Evolutionary conservation across 2,329 filamentous ascomycete species (phyloP).

Genomic region (Penicillium concentricum): DNA sequence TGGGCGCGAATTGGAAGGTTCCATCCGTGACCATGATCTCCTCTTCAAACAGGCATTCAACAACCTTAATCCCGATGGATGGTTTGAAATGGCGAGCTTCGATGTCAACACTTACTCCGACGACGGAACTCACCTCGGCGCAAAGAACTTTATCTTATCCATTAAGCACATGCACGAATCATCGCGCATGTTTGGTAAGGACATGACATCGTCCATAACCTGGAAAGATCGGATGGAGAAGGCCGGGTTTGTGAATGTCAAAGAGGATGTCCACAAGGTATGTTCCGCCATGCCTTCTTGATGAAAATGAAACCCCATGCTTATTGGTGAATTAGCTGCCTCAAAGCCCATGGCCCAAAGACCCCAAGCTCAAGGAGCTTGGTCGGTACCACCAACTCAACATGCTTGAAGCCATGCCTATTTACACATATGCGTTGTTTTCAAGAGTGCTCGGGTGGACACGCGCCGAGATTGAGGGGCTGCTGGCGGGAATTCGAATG

Average conservation of each 20-base stretch:
- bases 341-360: constrained; percentile 53
- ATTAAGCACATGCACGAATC: constrained; percentile 31
- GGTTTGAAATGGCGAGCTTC: constrained; percentile 57
- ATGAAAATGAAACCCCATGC: background rate
- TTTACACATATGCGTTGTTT: constrained; percentile 39
- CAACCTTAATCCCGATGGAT: constrained; percentile 29
- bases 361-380: constrained; percentile 53
- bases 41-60: constrained; percentile 28
- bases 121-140: constrained; percentile 31
- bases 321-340: constrained; percentile 42
- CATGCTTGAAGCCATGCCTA: constrained; percentile 36
- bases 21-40: constrained; percentile 27
- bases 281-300: background rate
- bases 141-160: constrained; percentile 23
- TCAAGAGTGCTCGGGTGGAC: constrained; percentile 41
- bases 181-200: constrained; percentile 35
- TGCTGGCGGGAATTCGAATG: constrained; percentile 39
- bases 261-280: constrained; percentile 48
- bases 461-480: constrained; percentile 37
- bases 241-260: constrained; percentile 56
- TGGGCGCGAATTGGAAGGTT: constrained; percentile 33
- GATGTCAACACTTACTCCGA: constrained; percentile 89
- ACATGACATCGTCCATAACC: constrained; percentile 30
- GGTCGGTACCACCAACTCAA: constrained; percentile 43
- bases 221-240: constrained; percentile 48